Percentiles rank a stretch among this genome's conserved stretches.
Evolutionary conservation across 1,139 yeast species (phyloP).

Genomic region (Suhomyces taliae): DNA sequence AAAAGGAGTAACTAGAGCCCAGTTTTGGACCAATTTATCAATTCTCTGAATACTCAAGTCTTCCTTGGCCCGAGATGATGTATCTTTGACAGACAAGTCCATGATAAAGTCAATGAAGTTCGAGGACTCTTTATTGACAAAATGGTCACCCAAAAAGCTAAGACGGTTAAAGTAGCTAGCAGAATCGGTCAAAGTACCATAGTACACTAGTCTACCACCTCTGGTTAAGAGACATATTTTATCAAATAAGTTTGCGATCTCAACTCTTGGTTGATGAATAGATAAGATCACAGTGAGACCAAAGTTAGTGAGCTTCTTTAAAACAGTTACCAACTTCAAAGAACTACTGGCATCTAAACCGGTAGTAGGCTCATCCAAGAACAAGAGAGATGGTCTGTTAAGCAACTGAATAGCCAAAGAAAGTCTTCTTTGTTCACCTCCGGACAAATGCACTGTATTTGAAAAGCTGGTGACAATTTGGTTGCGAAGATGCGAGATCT

Average conservation of each 20-base stretch:
- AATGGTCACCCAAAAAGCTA: constrained; percentile 8
- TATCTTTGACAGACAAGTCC: constrained; percentile 23
- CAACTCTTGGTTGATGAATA: constrained; percentile 27
- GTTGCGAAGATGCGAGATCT: constrained; percentile 18
- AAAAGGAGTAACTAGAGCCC: constrained; percentile 12
- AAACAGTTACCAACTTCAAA: constrained; percentile 20
- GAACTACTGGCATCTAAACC: constrained; percentile 27
- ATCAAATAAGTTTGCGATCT: constrained; percentile 22
- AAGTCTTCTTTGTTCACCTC: constrained; percentile 26
- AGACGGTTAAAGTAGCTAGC: constrained; percentile 17
- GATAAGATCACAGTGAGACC: constrained; percentile 25
- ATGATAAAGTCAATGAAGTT: constrained; percentile 19
- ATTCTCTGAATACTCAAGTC: constrained; percentile 15
- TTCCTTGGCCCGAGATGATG: constrained; percentile 19
- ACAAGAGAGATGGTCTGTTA: constrained; percentile 22
- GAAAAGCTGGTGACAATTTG: constrained; percentile 19
- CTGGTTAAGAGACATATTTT: constrained; percentile 23
- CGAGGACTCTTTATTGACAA: constrained; percentile 4
- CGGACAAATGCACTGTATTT: constrained; percentile 17
- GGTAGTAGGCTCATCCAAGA: constrained; percentile 29
- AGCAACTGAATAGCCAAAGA: constrained; percentile 26
- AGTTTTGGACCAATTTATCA: constrained; percentile 17
- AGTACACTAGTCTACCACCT: constrained; percentile 26
- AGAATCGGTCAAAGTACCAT: constrained; percentile 20
- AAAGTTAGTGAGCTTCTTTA: constrained; percentile 21